phyloP scores from a whole-genome alignment of 73 alveolate species.

The Paramecium octaurelia region DNA sequence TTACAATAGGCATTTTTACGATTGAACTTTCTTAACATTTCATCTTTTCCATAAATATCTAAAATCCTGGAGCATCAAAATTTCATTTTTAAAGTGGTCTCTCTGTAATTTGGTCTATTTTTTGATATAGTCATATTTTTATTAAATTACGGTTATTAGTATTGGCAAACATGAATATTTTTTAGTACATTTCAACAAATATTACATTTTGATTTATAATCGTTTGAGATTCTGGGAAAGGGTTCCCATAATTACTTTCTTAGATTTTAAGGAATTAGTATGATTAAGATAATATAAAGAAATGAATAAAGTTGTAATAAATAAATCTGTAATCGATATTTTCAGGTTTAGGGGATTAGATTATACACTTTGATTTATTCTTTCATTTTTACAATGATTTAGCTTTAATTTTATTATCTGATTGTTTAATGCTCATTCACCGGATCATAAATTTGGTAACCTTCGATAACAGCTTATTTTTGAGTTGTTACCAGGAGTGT shows the following conservation, averaged over 20 bases:
- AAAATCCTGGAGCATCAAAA: too few relatives aligned
- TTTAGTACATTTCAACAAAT: too few relatives aligned
- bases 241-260: not conserved
- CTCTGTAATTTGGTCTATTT: too few relatives aligned
- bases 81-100: too few relatives aligned
- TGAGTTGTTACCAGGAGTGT: not conserved
- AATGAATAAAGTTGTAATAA: not conserved
- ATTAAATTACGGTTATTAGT: too few relatives aligned
- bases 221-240: too few relatives aligned
- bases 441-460: conserved; percentile 8
- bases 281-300: not conserved
- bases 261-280: not conserved
- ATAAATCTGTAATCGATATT: not conserved
- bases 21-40: too few relatives aligned
- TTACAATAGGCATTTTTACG: too few relatives aligned
- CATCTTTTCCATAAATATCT: too few relatives aligned
- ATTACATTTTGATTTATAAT: too few relatives aligned
- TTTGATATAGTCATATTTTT: too few relatives aligned
- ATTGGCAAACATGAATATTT: too few relatives aligned
- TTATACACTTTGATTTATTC: not conserved
- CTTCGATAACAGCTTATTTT: not conserved
- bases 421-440: not conserved
- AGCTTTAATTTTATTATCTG: not conserved
- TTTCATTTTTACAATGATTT: not conserved
- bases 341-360: not conserved